Base-by-base conservation (phyloP, 306 rosid species). In the Vachellia pachyceras region DNA sequence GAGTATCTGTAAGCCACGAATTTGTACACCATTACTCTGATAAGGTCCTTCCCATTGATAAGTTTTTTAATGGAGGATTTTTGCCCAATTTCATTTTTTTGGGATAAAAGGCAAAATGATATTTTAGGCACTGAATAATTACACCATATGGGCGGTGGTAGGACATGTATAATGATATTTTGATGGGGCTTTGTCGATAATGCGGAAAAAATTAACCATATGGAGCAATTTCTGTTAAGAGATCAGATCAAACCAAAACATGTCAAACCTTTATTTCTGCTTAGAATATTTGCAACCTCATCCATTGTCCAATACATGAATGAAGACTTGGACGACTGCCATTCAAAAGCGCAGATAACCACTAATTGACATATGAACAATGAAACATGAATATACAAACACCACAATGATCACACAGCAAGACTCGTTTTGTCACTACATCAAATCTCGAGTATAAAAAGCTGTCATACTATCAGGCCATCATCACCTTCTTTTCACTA, bases 401-500 rank as follows among this genome's bases (percentile, higher is more conserved):
- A 4, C 18, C 25, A 52, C 20, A 80, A 77, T 74, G 40, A 80
- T 63, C 73, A 42, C 37, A 60, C 41, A 58, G 58, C 75, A 86
- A 68, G 50, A 6, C 36, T 9, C 75, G 54, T 72, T 83, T 81
- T 64, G 82, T 49, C 70, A 35, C 72, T 42, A 22, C 57, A 50
- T 50, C 57, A n/a, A 50, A 50, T 50, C 57, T 50, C 55, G 17
- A 50, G 22, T 17, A 50, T 50, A 50, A 50, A 50, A 50, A 5
- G 22, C 57, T 6, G 20, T 17, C 57, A 50, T 49, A 20, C 81
- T 67, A 54, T 91, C 87, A 89, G 33, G 86, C 85, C 85, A 81
- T 80, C 78, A 79, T 55, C 78, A 77, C 65, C 86, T 91, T 93
- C 87, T 91, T 94, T 67, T 95, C 99, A 77, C 90, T 88, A 7